Evolutionary conservation across 331 rosid species (phyloP).

Genomic region (Saraca asoca): DNA sequence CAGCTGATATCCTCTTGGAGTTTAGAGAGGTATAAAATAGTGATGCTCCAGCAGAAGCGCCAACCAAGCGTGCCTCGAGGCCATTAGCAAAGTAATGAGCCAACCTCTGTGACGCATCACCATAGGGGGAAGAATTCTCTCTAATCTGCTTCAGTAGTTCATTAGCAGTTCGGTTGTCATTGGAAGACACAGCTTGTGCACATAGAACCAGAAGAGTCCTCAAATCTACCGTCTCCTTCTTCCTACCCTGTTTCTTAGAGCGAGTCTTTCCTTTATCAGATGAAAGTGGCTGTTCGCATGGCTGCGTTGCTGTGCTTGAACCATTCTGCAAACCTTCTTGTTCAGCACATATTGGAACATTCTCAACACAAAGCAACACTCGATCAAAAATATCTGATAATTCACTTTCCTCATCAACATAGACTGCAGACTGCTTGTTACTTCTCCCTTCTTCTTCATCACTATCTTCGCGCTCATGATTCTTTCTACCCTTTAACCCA

Average conservation of each 20-base stretch:
- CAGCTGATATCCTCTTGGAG: conserved; percentile 46
- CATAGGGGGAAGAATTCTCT: conserved; percentile 60
- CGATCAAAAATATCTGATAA: conserved; percentile 63
- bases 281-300: conserved; percentile 36
- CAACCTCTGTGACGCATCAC: conserved; percentile 82
- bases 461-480: conserved; percentile 53
- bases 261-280: conserved; percentile 54
- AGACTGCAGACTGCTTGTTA: conserved; percentile 65
- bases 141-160: conserved; percentile 81
- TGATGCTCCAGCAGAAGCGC: conserved; percentile 53
- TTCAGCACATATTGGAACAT: conserved; percentile 40
- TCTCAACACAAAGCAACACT: conserved; percentile 51
- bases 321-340: conserved; percentile 33
- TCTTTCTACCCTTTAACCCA: conserved; percentile 55
- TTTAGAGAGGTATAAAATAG: conserved; percentile 44
- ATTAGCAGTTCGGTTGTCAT: conserved; percentile 56
- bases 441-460: conserved; percentile 61
- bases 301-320: conserved; percentile 32
- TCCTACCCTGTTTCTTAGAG: conserved; percentile 59
- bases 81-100: conserved; percentile 76
- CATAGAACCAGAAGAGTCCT: conserved; percentile 71
- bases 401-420: conserved; percentile 64
- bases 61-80: conserved; percentile 81
- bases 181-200: conserved; percentile 79
- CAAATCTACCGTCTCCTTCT: conserved; percentile 72